Conservation (phyloP, 2,329 filamentous ascomycete species). For the Chaetomiaceae sp. region DNA sequence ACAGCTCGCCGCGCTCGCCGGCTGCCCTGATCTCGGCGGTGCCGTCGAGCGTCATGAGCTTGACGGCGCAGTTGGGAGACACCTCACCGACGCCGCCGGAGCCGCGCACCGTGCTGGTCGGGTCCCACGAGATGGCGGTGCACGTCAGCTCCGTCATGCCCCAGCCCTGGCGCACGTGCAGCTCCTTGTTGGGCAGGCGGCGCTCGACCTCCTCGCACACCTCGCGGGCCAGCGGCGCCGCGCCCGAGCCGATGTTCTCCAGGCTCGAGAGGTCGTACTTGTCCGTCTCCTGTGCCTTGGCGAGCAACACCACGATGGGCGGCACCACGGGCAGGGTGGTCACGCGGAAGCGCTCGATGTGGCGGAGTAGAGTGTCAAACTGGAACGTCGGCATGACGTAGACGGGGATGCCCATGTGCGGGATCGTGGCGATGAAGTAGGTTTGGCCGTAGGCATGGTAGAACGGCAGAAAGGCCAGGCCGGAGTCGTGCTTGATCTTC, state of each 20-base stretch:
- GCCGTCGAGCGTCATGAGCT: conserved; percentile 55
- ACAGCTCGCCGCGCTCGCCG: conserved; percentile 62
- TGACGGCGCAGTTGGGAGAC: conserved; percentile 61
- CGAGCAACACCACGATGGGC: conserved; percentile 66
- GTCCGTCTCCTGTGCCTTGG: conserved; percentile 61
- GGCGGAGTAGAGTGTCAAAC: conserved; percentile 63
- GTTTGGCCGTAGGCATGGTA: conserved; percentile 71
- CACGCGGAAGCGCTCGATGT: conserved; percentile 62
- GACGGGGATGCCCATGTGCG: conserved; percentile 54
- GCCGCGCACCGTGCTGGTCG: conserved; percentile 36
- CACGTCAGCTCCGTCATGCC: conserved; percentile 84
- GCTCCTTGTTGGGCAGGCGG: conserved; percentile 39
- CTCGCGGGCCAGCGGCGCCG: conserved; percentile 60
- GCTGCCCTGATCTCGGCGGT: conserved; percentile 44
- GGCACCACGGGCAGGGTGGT: conserved; percentile 63
- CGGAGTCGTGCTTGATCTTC: conserved; percentile 33
- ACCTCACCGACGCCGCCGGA: conserved; percentile 57
- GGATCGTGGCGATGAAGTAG: conserved; percentile 56
- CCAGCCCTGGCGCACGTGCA: conserved; percentile 61
- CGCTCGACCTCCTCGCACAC: conserved; percentile 52
- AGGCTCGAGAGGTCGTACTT: conserved; percentile 65
- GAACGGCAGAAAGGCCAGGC: conserved; percentile 68
- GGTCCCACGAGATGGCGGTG: conserved; percentile 59
- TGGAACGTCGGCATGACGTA: conserved; percentile 78
- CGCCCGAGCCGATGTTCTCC: conserved; percentile 54